Conservation (phyloP, 2,329 filamentous ascomycete genomes). For the Teratosphaeria zuluensis region DNA sequence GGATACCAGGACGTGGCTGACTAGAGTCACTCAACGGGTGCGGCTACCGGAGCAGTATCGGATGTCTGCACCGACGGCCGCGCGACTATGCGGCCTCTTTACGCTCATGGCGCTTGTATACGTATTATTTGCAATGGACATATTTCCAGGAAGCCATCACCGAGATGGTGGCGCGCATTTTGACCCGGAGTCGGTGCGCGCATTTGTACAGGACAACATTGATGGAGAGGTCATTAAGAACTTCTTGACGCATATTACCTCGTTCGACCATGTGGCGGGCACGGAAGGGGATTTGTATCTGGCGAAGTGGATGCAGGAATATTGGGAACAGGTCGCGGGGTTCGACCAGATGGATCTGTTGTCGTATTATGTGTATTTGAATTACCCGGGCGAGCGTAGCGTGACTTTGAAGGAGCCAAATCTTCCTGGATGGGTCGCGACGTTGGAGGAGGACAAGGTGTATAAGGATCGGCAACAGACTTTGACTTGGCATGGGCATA, state of each 20-base stretch:
- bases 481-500: conserved; percentile 77
- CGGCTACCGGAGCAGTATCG: conserved; percentile 37
- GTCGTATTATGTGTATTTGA: conserved; percentile 68
- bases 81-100: conserved; percentile 63
- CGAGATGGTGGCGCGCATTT: conserved; percentile 54
- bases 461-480: conserved; percentile 60
- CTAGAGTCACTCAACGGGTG: conserved; percentile 15
- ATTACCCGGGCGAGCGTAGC: conserved; percentile 74
- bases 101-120: conserved; percentile 72
- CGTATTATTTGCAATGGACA: conserved; percentile 72
- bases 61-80: conserved; percentile 56
- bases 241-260: conserved; percentile 66
- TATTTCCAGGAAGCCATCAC: conserved; percentile 61
- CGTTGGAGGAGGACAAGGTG: conserved; percentile 69
- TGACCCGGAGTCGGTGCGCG: conserved; percentile 71
- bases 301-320: conserved; percentile 71
- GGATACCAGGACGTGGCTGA: conserved; percentile 7
- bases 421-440: conserved; percentile 60
- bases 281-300: conserved; percentile 84
- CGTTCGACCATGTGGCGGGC: conserved; percentile 85
- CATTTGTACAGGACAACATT: conserved; percentile 63
- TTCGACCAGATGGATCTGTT: conserved; percentile 70
- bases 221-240: conserved; percentile 55
- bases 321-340: conserved; percentile 55
- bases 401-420: conserved; percentile 52